Evolutionary conservation across 1,284 basidiomycete species (phyloP).

Genomic region (Ustilago loliicola): DNA sequence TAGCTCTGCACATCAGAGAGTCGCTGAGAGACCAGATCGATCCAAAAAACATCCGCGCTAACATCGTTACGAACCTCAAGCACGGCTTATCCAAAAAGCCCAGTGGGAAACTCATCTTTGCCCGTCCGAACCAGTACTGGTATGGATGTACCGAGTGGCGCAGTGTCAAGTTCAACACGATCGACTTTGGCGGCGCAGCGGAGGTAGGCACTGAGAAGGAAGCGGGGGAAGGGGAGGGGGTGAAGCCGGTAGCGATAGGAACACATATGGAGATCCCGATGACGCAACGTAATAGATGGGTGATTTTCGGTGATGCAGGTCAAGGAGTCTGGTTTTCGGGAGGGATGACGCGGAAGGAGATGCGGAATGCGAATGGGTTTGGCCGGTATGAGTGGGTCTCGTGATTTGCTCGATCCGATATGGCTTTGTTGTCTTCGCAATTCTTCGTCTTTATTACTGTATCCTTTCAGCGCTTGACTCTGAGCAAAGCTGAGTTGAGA

Average conservation of each 20-base stretch:
- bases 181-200: conserved; percentile 18
- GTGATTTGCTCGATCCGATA: not conserved
- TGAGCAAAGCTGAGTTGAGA: too few relatives aligned
- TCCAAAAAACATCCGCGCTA: conserved; percentile 19
- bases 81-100: conserved; percentile 19
- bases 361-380: conserved; percentile 11
- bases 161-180: conserved; percentile 8
- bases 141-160: conserved; percentile 35
- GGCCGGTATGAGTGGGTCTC: conserved; percentile 22
- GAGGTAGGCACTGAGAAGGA: not conserved
- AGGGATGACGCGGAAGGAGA: conserved; percentile 24
- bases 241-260: conserved; percentile 21
- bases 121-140: conserved; percentile 13
- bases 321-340: conserved; percentile 29
- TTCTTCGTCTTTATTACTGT: not conserved
- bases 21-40: conserved; percentile 17
- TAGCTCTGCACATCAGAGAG: conserved; percentile 25
- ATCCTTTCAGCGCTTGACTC: too few relatives aligned
- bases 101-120: conserved; percentile 21
- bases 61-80: conserved; percentile 7
- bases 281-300: conserved; percentile 30
- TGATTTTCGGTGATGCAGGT: conserved; percentile 23
- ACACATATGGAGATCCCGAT: conserved; percentile 28
- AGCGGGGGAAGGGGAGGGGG: not conserved
- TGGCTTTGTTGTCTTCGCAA: too few relatives aligned